phyloP scores from a whole-genome alignment of 306 rosid species.

The Cajanus cajan region DNA sequence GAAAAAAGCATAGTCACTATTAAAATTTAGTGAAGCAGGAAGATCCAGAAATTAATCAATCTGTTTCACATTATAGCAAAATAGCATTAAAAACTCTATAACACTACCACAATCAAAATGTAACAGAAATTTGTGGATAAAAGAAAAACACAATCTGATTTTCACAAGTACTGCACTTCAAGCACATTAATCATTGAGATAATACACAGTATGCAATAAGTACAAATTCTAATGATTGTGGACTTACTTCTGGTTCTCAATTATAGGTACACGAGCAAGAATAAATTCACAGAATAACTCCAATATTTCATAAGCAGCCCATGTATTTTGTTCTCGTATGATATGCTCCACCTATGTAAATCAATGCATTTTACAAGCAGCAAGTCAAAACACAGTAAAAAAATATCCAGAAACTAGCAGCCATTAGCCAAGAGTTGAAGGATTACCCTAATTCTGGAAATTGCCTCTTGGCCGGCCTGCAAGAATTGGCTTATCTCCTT shows the following conservation, averaged over 20 bases:
- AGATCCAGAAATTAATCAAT: slow-evolving; percentile 2
- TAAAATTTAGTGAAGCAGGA: background rate
- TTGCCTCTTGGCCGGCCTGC: slow-evolving; percentile 96
- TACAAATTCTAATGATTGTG: slow-evolving; percentile 19
- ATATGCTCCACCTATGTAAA: slow-evolving; percentile 89
- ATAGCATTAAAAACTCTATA: slow-evolving; percentile 6
- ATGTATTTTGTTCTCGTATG: slow-evolving; percentile 81
- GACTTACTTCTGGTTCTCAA: slow-evolving; percentile 83
- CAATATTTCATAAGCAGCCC: slow-evolving; percentile 93
- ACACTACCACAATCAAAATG: background rate
- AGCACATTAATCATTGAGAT: slow-evolving; percentile 1
- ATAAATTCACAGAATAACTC: slow-evolving; percentile 95
- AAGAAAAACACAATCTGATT: background rate
- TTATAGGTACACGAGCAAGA: slow-evolving; percentile 90
- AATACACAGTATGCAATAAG: background rate
- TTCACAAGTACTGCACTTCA: background rate
- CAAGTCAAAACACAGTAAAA: background rate
- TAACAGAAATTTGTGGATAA: background rate
- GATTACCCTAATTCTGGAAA: slow-evolving; percentile 88
- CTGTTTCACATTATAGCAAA: background rate
- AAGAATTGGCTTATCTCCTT: slow-evolving; percentile 90
- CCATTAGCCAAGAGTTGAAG: slow-evolving; percentile 22
- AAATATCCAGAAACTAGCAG: background rate
- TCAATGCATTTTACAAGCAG: slow-evolving; percentile 4
- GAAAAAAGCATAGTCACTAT: background rate